Percentiles rank a stretch among this genome's conserved stretches.
Evolutionary conservation across 139 green algal genomes (phyloP).

Genomic region (Closterium sp.): DNA sequence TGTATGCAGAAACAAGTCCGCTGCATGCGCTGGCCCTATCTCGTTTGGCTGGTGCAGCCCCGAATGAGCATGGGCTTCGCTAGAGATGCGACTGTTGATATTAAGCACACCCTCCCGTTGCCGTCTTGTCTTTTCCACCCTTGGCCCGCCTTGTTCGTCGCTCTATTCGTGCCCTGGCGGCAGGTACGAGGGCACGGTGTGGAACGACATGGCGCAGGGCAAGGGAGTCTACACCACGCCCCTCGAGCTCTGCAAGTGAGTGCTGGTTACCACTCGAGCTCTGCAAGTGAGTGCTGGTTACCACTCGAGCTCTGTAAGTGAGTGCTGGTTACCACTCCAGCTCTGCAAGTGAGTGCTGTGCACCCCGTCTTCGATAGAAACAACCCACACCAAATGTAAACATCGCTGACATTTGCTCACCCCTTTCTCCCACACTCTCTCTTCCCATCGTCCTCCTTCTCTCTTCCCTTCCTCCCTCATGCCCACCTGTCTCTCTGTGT

Average conservation of each 20-base stretch:
- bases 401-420: neutral
- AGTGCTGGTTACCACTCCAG: neutral
- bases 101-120: no score
- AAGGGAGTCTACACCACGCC: conserved; percentile 33
- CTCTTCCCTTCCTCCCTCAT: neutral
- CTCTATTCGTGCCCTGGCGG: neutral
- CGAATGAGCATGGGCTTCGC: neutral
- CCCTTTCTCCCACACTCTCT: neutral
- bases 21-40: neutral
- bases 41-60: neutral
- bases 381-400: neutral
- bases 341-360: neutral
- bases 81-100: no score
- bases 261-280: neutral
- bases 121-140: no score
- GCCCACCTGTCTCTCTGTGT: neutral
- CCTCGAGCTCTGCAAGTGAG: conserved; percentile 27
- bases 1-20: no score
- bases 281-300: neutral
- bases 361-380: neutral
- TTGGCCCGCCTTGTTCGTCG: no score
- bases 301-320: conserved; percentile 25
- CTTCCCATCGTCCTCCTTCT: neutral
- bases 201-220: conserved; percentile 36
- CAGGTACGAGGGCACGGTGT: conserved; percentile 41